Evolutionary conservation across 768 basidiomycete genomes (phyloP).

Genomic region (Mycena galericulata): DNA sequence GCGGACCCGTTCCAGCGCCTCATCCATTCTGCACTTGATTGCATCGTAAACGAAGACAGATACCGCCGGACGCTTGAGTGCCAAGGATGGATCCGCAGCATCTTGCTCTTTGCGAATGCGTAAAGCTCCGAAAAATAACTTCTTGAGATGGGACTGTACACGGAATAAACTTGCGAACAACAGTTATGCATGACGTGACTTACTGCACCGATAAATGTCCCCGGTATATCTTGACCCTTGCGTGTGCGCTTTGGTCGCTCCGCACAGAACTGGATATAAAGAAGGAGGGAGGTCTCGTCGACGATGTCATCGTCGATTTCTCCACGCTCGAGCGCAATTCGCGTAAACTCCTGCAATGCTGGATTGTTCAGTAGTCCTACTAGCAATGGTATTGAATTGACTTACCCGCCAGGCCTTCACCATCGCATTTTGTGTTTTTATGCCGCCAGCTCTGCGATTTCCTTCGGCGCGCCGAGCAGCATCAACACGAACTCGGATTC

Average conservation of each 20-base stretch:
- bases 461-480: constrained; percentile 38
- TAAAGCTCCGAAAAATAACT: constrained; percentile 44
- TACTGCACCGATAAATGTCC: constrained; percentile 46
- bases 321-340: not conserved
- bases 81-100: constrained; percentile 36
- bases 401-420: constrained; percentile 38
- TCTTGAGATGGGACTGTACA: constrained; percentile 46
- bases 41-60: constrained; percentile 36
- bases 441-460: constrained; percentile 39
- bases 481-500: constrained; percentile 1
- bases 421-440: constrained; percentile 40
- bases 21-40: constrained; percentile 37
- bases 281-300: constrained; percentile 44
- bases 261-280: constrained; percentile 40
- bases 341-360: constrained; percentile 6
- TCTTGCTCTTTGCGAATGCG: constrained; percentile 47
- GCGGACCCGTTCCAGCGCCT: constrained; percentile 24
- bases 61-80: constrained; percentile 19
- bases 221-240: constrained; percentile 38
- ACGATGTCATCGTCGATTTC: constrained; percentile 42
- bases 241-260: constrained; percentile 40
- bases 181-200: constrained; percentile 7
- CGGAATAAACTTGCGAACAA: not conserved
- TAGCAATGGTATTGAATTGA: constrained; percentile 7
- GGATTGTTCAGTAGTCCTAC: no score